These are phyloP conservation scores for Candida adriatica DNA, from an alignment of 805 yeast species.

Conservation along the genomic window DNA sequence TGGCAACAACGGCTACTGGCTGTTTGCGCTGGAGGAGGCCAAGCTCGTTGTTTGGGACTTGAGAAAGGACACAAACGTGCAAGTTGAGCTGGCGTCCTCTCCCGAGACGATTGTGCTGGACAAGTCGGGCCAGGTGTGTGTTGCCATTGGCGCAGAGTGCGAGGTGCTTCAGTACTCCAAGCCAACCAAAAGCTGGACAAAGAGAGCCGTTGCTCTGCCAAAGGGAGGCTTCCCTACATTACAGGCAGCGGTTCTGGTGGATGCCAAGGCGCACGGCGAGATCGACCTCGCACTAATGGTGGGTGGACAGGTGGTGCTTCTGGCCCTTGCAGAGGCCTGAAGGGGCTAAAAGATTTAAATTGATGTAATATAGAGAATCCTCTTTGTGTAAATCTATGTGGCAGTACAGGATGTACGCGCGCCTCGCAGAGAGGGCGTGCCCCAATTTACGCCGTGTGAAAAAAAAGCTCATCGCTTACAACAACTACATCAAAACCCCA, in stretches of 20 bases:
- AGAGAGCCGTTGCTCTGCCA: constrained; percentile 3
- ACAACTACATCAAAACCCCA: too few species aligned
- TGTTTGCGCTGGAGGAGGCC: constrained; percentile 28
- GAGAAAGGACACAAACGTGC: constrained; percentile 29
- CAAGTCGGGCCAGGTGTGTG: constrained; percentile 19
- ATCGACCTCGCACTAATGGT: constrained; percentile 8
- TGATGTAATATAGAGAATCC: too few species aligned
- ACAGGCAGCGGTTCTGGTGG: constrained; percentile 9
- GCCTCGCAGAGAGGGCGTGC: too few species aligned
- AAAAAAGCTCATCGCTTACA: too few species aligned
- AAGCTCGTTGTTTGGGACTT: constrained; percentile 40
- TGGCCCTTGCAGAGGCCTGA: too few species aligned
- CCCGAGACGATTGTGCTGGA: constrained; percentile 13
- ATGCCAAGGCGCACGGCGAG: constrained; percentile 9
- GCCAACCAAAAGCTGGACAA: constrained; percentile 15
- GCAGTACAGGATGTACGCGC: too few species aligned
- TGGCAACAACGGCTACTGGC: constrained; percentile 62
- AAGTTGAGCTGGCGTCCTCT: constrained; percentile 5
- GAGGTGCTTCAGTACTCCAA: constrained; percentile 19
- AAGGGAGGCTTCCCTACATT: background rate
- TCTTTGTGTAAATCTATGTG: too few species aligned
- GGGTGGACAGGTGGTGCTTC: too few species aligned
- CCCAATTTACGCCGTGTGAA: too few species aligned
- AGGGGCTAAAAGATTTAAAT: too few species aligned
- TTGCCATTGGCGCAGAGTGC: constrained; percentile 7